Evolutionary conservation across 768 basidiomycete genomes (phyloP).

Genomic region (Xanthoconium purpureum): DNA sequence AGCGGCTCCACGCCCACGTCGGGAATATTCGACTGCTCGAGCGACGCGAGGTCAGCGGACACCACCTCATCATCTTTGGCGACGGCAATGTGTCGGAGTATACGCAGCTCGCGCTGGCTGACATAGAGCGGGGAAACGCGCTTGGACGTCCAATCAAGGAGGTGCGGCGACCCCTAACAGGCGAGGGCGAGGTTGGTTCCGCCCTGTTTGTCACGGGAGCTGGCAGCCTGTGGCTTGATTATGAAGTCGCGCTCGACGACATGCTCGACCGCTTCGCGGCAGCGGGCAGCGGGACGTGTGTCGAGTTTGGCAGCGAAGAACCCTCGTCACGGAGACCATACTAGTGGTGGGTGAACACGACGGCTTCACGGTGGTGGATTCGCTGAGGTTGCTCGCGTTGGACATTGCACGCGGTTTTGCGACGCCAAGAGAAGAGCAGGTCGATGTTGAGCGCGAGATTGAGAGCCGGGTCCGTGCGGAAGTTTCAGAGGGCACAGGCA

Average conservation of each 20-base stretch:
- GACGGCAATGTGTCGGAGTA: slow-evolving; percentile 69
- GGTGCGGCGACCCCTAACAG: slow-evolving; percentile 26
- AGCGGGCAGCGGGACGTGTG: slow-evolving; percentile 40
- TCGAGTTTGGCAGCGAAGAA: slow-evolving; percentile 47
- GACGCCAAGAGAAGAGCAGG: slow-evolving; percentile 42
- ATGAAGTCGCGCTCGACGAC: slow-evolving; percentile 38
- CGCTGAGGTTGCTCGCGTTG: slow-evolving; percentile 47
- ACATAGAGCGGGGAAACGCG: slow-evolving; percentile 21
- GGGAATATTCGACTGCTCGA: slow-evolving; percentile 69
- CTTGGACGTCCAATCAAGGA: slow-evolving; percentile 30
- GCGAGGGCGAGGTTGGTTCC: slow-evolving; percentile 27
- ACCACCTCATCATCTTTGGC: slow-evolving; percentile 71
- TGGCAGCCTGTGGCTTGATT: slow-evolving; percentile 36
- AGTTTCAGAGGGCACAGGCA: slow-evolving; percentile 48
- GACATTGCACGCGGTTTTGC: slow-evolving; percentile 55
- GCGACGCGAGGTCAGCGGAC: slow-evolving; percentile 59
- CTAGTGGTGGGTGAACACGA: slow-evolving; percentile 25
- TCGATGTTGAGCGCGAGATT: slow-evolving; percentile 41
- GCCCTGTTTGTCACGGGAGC: slow-evolving; percentile 34
- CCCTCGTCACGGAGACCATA: slow-evolving; percentile 21
- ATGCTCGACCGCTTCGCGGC: slow-evolving; percentile 37
- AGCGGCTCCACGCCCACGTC: slow-evolving; percentile 86
- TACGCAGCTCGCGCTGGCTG: slow-evolving; percentile 51
- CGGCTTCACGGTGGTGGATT: slow-evolving; percentile 48
- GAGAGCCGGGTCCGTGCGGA: slow-evolving; percentile 43